phyloP scores from a whole-genome alignment of 257 asterid species.

The Solanum dulcamara region DNA sequence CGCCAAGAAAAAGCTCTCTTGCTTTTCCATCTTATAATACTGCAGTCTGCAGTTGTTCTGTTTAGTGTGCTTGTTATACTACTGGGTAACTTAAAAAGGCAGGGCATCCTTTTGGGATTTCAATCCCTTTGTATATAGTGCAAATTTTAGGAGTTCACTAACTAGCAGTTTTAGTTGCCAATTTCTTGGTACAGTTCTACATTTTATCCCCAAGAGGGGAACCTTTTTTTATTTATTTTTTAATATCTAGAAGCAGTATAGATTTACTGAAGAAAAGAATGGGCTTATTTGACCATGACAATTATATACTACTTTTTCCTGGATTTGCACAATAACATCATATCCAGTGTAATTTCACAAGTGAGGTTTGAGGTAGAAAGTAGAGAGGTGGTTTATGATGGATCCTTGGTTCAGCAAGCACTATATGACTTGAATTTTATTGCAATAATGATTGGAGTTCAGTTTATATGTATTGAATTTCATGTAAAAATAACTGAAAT shows the following conservation, averaged over 20 bases:
- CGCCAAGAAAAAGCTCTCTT: neutral
- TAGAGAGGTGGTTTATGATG: no score
- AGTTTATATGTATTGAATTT: no score
- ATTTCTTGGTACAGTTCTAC: neutral
- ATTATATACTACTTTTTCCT: neutral
- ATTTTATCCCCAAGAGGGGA: neutral
- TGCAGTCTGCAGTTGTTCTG: neutral
- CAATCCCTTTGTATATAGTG: neutral
- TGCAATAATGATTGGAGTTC: no score
- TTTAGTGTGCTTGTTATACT: neutral
- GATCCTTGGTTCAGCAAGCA: no score
- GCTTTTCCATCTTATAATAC: neutral
- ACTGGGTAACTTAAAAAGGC: neutral
- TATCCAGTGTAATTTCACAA: no score
- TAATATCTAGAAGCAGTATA: neutral
- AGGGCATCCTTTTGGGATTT: neutral
- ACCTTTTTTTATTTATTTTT: no score
- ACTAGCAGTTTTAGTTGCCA: neutral
- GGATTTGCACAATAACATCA: no score
- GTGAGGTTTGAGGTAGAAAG: no score
- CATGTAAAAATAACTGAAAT: no score
- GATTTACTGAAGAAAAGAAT: neutral
- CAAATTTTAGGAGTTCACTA: neutral
- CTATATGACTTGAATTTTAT: no score
- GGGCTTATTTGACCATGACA: neutral